These are phyloP conservation scores for Thymus quinquecostatus DNA, from an alignment of 257 asterid genomes.

Conservation along the genomic window DNA sequence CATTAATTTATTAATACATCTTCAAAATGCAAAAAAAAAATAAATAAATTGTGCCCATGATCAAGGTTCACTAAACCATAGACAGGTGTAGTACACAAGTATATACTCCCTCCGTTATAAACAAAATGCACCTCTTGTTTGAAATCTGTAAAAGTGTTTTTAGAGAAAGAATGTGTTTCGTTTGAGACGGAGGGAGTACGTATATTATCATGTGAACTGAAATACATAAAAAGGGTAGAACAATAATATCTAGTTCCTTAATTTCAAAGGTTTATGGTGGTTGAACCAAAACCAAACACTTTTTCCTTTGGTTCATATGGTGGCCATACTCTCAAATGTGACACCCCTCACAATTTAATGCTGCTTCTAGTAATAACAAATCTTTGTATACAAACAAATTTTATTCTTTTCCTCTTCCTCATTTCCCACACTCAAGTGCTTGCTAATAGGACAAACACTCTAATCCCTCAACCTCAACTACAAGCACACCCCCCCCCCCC, in stretches of 20 bases:
- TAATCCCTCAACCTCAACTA: constrained; percentile 3
- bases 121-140: no score
- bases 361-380: constrained; percentile 30
- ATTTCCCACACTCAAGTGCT: constrained; percentile 9
- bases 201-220: constrained; percentile 9
- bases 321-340: constrained; percentile 40
- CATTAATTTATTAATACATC: no score
- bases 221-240: constrained; percentile 10
- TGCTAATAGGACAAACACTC: constrained; percentile 31
- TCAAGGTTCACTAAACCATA: no score
- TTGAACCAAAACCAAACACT: constrained; percentile 20
- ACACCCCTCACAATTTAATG: constrained; percentile 38
- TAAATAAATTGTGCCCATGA: no score
- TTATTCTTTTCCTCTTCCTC: constrained; percentile 11
- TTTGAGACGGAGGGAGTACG: no score
- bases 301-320: constrained; percentile 14
- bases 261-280: constrained; percentile 31
- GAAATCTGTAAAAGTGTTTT: no score
- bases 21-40: no score
- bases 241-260: constrained; percentile 30
- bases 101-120: not conserved
- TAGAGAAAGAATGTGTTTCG: no score
- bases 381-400: constrained; percentile 30
- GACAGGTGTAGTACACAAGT: constrained; percentile 7
- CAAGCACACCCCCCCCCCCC: not conserved